These are phyloP conservation scores for Saccharomyces mikatae DNA, from an alignment of 805 yeast genomes.

Conservation along the genomic window DNA sequence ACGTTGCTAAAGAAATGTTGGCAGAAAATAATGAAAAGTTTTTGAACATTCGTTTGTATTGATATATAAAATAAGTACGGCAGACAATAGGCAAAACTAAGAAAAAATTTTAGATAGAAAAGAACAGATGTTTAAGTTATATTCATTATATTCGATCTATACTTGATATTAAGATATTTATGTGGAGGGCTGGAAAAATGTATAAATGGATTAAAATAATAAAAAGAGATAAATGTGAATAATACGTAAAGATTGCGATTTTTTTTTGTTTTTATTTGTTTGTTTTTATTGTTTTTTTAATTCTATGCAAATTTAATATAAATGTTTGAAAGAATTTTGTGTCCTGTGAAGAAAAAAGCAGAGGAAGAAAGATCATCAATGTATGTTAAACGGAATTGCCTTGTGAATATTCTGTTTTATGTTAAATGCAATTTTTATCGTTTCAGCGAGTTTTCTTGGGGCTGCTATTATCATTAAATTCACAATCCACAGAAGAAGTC, in stretches of 20 bases:
- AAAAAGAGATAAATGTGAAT: background rate
- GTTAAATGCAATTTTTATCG: background rate
- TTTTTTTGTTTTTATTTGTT: background rate
- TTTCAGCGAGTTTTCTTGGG: background rate
- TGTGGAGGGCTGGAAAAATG: background rate
- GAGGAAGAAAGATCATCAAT: background rate
- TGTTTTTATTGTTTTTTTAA: background rate
- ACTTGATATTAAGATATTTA: background rate
- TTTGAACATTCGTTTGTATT: constrained; percentile 29
- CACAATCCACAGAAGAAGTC: constrained; percentile 21
- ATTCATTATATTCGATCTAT: background rate
- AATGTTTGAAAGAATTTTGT: background rate
- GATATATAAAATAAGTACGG: background rate
- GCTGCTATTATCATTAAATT: constrained; percentile 13
- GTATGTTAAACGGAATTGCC: background rate
- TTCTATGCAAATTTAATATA: background rate
- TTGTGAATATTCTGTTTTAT: background rate
- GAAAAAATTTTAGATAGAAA: background rate
- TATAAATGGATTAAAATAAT: background rate
- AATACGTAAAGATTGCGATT: background rate
- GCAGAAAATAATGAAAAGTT: constrained; percentile 44
- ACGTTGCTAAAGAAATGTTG: constrained; percentile 68
- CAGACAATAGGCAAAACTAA: background rate
- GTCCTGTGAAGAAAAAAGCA: background rate
- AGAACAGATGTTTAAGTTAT: background rate